Evolutionary conservation across 2,329 filamentous ascomycete species (phyloP).

Genomic region (Fusarium sp.): DNA sequence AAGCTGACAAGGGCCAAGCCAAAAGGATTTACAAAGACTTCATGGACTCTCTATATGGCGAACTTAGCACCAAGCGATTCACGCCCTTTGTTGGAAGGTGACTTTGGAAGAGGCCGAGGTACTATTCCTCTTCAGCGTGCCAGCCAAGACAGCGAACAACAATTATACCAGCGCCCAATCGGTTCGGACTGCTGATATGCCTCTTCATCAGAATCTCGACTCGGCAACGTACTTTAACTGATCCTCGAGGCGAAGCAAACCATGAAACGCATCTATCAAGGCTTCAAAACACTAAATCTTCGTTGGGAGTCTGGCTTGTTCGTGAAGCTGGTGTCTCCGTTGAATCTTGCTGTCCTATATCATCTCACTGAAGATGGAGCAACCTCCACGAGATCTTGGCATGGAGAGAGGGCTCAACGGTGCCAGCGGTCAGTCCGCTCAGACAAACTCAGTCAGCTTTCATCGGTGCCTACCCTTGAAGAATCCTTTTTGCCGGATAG

Average conservation of each 20-base stretch:
- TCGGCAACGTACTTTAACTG: too few relatives aligned
- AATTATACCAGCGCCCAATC: background rate
- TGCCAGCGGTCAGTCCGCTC: background rate
- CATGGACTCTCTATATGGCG: too few relatives aligned
- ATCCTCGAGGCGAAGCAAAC: too few relatives aligned
- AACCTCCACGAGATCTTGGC: background rate
- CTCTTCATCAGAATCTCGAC: background rate
- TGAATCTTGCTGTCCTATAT: too few relatives aligned
- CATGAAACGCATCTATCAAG: too few relatives aligned
- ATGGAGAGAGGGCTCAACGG: background rate
- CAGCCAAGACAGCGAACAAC: background rate
- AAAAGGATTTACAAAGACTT: background rate
- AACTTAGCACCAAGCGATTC: background rate
- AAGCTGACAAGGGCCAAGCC: accelerated
- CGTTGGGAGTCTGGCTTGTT: too few relatives aligned
- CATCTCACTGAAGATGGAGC: background rate
- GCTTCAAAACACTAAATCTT: too few relatives aligned
- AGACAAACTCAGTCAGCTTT: background rate
- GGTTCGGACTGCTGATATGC: background rate
- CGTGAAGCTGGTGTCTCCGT: background rate
- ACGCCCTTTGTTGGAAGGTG: accelerated
- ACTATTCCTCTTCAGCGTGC: background rate
- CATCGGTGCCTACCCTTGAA: background rate
- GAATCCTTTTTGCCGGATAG: background rate
- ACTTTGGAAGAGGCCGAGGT: background rate